phyloP scores from a whole-genome alignment of 2,329 filamentous ascomycete genomes.

The Ophiognomonia clavigignenti-juglandacearum region DNA sequence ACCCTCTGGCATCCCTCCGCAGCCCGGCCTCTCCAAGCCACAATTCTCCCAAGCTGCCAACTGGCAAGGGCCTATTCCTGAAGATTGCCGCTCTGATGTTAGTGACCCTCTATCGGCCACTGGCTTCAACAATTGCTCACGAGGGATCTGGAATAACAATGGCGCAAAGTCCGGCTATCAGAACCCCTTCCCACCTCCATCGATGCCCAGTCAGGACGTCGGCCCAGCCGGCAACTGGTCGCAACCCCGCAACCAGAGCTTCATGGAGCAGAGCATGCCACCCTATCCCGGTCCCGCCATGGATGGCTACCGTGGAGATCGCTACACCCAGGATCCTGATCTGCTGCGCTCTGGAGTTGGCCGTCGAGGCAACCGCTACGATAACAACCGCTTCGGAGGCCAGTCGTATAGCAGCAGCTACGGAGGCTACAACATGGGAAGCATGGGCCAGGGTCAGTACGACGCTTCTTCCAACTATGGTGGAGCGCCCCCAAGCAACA shows the following conservation, averaged over 20 bases:
- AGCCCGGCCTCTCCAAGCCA: constrained; percentile 27
- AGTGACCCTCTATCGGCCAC: constrained; percentile 49
- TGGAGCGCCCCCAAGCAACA: constrained; percentile 20
- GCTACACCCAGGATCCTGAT: constrained; percentile 45
- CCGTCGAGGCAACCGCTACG: constrained; percentile 44
- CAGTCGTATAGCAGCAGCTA: constrained; percentile 31
- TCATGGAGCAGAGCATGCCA: constrained; percentile 33
- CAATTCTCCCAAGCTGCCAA: constrained; percentile 37
- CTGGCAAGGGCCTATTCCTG: constrained; percentile 42
- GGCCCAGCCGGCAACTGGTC: constrained; percentile 42
- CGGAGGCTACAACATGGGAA: constrained; percentile 26
- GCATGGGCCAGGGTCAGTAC: constrained; percentile 24
- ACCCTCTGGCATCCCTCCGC: constrained; percentile 27
- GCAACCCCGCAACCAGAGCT: constrained; percentile 33
- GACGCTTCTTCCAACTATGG: constrained; percentile 23
- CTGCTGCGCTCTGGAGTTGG: constrained; percentile 35
- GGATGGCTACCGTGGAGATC: constrained; percentile 41
- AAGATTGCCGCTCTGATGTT: constrained; percentile 53
- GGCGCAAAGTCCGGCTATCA: constrained; percentile 36
- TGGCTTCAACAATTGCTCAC: constrained; percentile 48
- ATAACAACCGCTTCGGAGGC: constrained; percentile 31
- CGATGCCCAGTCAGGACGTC: constrained; percentile 28
- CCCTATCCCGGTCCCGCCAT: constrained; percentile 26
- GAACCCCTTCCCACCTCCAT: constrained; percentile 20
- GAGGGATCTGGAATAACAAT: constrained; percentile 49